Percentiles rank a stretch among this genome's conserved stretches.
phyloP scores from a whole-genome alignment of 2,329 filamentous ascomycete genomes.

The Meredithiella fracta region DNA sequence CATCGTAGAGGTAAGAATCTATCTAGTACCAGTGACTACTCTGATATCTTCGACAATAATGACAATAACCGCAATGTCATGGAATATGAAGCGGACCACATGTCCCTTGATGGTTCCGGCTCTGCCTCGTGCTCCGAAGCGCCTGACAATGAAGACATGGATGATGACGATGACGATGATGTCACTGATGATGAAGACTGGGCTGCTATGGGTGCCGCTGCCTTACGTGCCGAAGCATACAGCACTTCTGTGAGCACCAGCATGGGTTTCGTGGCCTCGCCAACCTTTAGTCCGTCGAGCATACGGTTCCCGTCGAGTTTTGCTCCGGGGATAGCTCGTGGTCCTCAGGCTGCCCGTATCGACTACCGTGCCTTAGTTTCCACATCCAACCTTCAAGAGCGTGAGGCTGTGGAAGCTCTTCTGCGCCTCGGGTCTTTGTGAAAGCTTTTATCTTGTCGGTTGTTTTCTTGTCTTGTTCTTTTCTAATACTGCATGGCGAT shows the following conservation, averaged over 20 bases:
- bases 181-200: slow-evolving; percentile 93
- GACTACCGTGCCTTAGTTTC: slow-evolving; percentile 22
- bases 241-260: slow-evolving; percentile 31
- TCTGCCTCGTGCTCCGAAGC: slow-evolving; percentile 66
- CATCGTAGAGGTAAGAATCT: slow-evolving; percentile 29
- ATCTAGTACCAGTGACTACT: slow-evolving; percentile 48
- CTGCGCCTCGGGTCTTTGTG: slow-evolving; percentile 46
- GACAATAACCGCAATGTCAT: slow-evolving; percentile 50
- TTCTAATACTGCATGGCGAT: slow-evolving; percentile 4
- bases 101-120: slow-evolving; percentile 62
- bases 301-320: slow-evolving; percentile 31
- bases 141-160: slow-evolving; percentile 46
- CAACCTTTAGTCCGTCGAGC: slow-evolving; percentile 31
- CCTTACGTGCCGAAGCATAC: slow-evolving; percentile 54
- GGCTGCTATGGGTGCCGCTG: slow-evolving; percentile 74
- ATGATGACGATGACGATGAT: slow-evolving; percentile 62
- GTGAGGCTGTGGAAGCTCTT: slow-evolving; percentile 66
- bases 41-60: slow-evolving; percentile 60
- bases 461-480: slow-evolving; percentile 2
- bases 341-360: slow-evolving; percentile 29
- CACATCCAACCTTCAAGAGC: slow-evolving; percentile 49
- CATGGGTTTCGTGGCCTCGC: slow-evolving; percentile 26
- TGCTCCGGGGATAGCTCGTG: slow-evolving; percentile 34
- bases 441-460: background rate
- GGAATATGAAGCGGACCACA: slow-evolving; percentile 82